phyloP scores from a whole-genome alignment of 176 grass and related monocot species.

The Zoysia japonica region DNA sequence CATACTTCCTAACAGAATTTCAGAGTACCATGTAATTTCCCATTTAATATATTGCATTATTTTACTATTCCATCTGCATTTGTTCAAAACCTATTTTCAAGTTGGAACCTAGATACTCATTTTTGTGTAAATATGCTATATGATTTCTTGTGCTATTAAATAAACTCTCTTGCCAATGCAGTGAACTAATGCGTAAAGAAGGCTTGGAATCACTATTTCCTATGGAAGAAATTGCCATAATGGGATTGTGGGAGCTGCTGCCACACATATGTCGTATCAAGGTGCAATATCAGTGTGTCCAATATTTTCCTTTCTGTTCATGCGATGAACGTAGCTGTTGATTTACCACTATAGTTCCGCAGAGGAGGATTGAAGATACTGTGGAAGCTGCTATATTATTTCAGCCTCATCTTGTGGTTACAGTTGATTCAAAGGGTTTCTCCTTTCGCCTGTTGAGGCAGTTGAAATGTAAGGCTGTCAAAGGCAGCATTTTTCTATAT shows the following conservation, averaged over 20 bases:
- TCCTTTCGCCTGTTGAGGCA: constrained; percentile 80
- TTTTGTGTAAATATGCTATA: constrained; percentile 16
- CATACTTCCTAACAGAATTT: constrained; percentile 4
- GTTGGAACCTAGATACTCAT: background rate
- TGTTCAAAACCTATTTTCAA: constrained; percentile 4
- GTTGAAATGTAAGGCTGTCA: constrained; percentile 60
- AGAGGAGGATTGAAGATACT: constrained; percentile 67
- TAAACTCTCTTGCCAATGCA: constrained; percentile 34
- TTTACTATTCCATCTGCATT: constrained; percentile 6
- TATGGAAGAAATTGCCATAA: constrained; percentile 93
- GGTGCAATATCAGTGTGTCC: constrained; percentile 49
- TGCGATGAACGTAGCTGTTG: constrained; percentile 14
- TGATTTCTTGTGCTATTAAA: background rate
- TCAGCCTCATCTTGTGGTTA: constrained; percentile 83
- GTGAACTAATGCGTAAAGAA: constrained; percentile 72
- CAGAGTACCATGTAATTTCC: background rate
- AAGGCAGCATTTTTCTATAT: constrained; percentile 19
- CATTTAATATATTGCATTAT: constrained; percentile 13
- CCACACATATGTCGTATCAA: constrained; percentile 77
- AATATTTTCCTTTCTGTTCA: constrained; percentile 35
- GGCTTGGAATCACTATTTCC: constrained; percentile 79
- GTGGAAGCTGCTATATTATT: constrained; percentile 62
- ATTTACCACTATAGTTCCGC: constrained; percentile 38
- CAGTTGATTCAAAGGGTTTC: constrained; percentile 92
- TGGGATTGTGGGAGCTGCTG: constrained; percentile 93